A percentile compares a stretch with the other conserved stretches of the same genome.
phyloP scores from a whole-genome alignment of 2,329 filamentous ascomycete species.

The Botryotinia calthae region DNA sequence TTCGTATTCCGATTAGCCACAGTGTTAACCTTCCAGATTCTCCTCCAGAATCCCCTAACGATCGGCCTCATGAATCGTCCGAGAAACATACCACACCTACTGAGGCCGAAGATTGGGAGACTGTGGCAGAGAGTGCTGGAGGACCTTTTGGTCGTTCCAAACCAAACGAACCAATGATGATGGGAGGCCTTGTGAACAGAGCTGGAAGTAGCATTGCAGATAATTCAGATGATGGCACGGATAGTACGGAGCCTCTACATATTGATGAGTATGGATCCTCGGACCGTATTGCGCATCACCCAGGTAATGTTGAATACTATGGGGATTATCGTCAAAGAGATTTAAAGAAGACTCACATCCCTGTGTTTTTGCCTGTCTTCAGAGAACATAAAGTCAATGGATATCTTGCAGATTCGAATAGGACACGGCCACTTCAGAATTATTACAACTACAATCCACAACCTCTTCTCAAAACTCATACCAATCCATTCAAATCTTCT shows the following conservation, averaged over 20 bases:
- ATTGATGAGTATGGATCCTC: conserved; percentile 31
- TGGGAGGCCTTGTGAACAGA: conserved; percentile 25
- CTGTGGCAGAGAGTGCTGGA: conserved; percentile 32
- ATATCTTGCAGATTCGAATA: conserved; percentile 34
- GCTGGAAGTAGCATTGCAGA: conserved; percentile 37
- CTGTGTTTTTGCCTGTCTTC: conserved; percentile 33
- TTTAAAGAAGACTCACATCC: conserved; percentile 32
- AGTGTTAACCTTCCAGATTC: conserved; percentile 25
- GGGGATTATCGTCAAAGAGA: conserved; percentile 35
- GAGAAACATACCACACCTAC: not conserved
- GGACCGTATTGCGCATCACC: conserved; percentile 35
- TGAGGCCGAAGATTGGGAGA: conserved; percentile 38
- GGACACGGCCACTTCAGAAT: conserved; percentile 25
- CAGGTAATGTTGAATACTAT: conserved; percentile 30
- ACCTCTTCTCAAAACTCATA: conserved; percentile 30
- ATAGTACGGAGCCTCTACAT: conserved; percentile 23
- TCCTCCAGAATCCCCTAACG: conserved; percentile 25
- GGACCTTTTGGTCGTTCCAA: conserved; percentile 16
- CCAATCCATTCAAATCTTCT: conserved; percentile 34
- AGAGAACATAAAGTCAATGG: conserved; percentile 36
- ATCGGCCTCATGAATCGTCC: conserved; percentile 6
- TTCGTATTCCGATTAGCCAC: conserved; percentile 31
- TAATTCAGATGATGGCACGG: conserved; percentile 29
- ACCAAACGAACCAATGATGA: conserved; percentile 22
- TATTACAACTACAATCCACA: conserved; percentile 24